Conservation (phyloP, 306 rosid genomes). For the Spatholobus suberectus region DNA sequence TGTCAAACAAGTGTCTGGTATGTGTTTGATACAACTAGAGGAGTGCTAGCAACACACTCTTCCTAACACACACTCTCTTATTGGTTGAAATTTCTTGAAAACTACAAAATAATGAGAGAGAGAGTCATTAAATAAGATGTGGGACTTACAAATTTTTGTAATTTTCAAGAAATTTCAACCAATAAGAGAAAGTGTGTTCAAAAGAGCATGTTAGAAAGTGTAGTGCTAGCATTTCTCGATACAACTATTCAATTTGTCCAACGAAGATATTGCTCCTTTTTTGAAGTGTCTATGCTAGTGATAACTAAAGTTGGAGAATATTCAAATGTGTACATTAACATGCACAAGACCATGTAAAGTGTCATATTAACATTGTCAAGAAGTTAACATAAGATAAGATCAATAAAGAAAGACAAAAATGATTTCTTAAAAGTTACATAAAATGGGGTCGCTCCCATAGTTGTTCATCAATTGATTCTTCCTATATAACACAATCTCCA, state of each 20-base stretch:
- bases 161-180: too few relatives aligned
- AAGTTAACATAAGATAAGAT: slow-evolving; percentile 22
- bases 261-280: neutral
- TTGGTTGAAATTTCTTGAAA: too few relatives aligned
- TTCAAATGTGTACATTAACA: neutral
- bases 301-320: slow-evolving; percentile 1
- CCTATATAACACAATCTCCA: slow-evolving; percentile 96
- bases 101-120: too few relatives aligned
- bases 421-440: slow-evolving; percentile 52
- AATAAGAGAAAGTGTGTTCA: too few relatives aligned
- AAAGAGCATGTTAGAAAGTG: too few relatives aligned
- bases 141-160: too few relatives aligned
- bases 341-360: too few relatives aligned
- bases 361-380: too few relatives aligned
- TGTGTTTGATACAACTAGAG: neutral
- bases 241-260: neutral
- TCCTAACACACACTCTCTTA: too few relatives aligned
- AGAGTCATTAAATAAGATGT: too few relatives aligned
- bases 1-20: neutral
- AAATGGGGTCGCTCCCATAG: slow-evolving; percentile 97
- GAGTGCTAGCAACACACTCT: too few relatives aligned
- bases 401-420: slow-evolving; percentile 1
- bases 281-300: neutral
- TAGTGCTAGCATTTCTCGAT: too few relatives aligned
- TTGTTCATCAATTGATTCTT: slow-evolving; percentile 88